A percentile compares a stretch with the other conserved stretches of the same genome.
These are phyloP conservation scores for Glycine tomentella DNA, from an alignment of 306 rosid species.

Conservation along the genomic window DNA sequence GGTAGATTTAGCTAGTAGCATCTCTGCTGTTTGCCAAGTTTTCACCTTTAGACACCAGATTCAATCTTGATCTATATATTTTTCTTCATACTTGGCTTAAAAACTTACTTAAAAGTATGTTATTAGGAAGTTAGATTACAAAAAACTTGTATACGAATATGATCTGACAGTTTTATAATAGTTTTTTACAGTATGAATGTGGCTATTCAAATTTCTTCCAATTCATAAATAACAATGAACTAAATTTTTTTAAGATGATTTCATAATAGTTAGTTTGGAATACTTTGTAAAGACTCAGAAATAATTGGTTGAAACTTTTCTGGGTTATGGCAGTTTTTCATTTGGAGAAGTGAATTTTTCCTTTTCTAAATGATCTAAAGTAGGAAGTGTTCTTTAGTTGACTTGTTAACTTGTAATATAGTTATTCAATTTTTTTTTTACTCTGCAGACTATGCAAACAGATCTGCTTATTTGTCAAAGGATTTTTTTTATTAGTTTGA, in stretches of 20 bases:
- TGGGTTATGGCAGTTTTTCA: neutral
- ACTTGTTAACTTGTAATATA: constrained; percentile 19
- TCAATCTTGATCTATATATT: constrained; percentile 21
- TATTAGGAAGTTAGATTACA: constrained; percentile 4
- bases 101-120: neutral
- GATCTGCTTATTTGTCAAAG: neutral
- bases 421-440: neutral
- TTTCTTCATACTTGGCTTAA: constrained; percentile 10
- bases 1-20: neutral
- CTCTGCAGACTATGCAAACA: neutral
- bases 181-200: neutral
- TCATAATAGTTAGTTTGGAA: constrained; percentile 5
- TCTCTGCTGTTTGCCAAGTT: neutral
- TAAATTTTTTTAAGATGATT: too few relatives aligned
- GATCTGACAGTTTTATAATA: constrained; percentile 14
- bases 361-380: neutral
- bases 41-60: neutral
- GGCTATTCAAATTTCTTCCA: neutral
- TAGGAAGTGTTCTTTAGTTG: neutral
- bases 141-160: neutral
- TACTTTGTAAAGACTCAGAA: neutral
- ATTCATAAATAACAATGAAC: too few relatives aligned
- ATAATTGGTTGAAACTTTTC: neutral
- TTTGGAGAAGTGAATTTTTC: neutral
- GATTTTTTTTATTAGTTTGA: neutral